Conservation (phyloP, 1,284 basidiomycete species). For the Leccinum brunneo-olivaceum region DNA sequence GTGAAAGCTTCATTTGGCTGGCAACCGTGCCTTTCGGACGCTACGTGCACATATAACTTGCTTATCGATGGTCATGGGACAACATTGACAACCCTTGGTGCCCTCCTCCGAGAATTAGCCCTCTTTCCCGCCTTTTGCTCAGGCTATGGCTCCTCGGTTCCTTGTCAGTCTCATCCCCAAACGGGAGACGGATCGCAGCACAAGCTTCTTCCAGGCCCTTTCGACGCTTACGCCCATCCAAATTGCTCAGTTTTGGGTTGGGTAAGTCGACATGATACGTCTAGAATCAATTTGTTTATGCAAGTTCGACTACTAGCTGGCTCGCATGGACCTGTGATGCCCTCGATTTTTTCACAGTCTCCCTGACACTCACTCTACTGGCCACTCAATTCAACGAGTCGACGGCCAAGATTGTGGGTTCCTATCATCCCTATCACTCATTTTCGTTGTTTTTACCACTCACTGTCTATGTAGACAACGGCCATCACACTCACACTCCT, state of each 20-base stretch:
- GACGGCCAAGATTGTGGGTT: conserved; percentile 48
- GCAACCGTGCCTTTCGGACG: conserved; percentile 8
- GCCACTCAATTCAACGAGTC: conserved; percentile 44
- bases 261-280: conserved; percentile 40
- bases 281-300: too few relatives aligned
- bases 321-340: conserved; percentile 78
- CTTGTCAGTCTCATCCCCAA: conserved; percentile 41
- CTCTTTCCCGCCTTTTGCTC: not conserved
- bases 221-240: conserved; percentile 38
- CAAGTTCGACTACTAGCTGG: conserved; percentile 47
- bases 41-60: conserved; percentile 8
- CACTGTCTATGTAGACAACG: conserved; percentile 45
- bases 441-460: not conserved
- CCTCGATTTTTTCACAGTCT: conserved; percentile 81
- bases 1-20: conserved; percentile 11
- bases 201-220: conserved; percentile 37
- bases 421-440: conserved; percentile 3
- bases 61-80: not conserved
- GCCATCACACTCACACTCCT: conserved; percentile 91
- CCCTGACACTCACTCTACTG: conserved; percentile 60
- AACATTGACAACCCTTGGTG: not conserved
- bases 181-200: conserved; percentile 33
- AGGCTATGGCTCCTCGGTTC: conserved; percentile 22
- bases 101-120: not conserved
- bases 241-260: conserved; percentile 54